Evolutionary conservation across 2,329 filamentous ascomycete genomes (phyloP), one percentile per base, ranked within the genome.

Genomic region (Cordyceps cicadae): DNA sequence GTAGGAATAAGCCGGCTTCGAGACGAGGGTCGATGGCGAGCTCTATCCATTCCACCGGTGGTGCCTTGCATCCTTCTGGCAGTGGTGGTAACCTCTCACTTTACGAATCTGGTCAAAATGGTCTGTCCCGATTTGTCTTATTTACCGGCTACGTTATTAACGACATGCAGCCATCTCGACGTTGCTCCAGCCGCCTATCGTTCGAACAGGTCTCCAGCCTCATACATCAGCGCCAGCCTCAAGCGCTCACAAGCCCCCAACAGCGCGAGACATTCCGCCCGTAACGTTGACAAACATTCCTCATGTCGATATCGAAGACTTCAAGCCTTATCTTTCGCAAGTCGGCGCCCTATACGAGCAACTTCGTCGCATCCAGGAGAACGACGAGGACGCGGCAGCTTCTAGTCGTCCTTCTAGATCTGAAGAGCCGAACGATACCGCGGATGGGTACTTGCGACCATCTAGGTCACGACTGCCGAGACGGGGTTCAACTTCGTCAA

Each of bases 331-430:
- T 70, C 77, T 97, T 7, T 81, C 86, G 3, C 90, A 96, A 72
- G 88, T 97, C 41, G 92, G 91, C 19, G 86, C 87, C 1, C 75
- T 97, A 3, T 96, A 96, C 71, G 92, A 97, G 71, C 90, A 92
- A 60, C 86, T 97, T 63, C 88, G 91, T 66, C 85, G 92, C 61
- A 86, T 90, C 32, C 92, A 93, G 69, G 88, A 92, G 64, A 87
- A 84, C 60, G 83, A 88, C 1, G 89, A 90, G 8, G 87, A 89
- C 21, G 80, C 77, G 48, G 67, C 69, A 68, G 81, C 74, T 66
- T 64, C 66, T 66, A 73, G 76, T 14, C 75, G 76, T 24, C 69
- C 66, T 50, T 52, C 77, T 72, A 63, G 70, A 71, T 80, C 82
- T 12, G 79, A 82, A 3, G 66, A 71, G 26, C 60, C 69, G 3